Evolutionary conservation across 1,139 yeast genomes (phyloP), one percentile per base, ranked within the genome.

Genomic region (Suhomyces guaymorum): DNA sequence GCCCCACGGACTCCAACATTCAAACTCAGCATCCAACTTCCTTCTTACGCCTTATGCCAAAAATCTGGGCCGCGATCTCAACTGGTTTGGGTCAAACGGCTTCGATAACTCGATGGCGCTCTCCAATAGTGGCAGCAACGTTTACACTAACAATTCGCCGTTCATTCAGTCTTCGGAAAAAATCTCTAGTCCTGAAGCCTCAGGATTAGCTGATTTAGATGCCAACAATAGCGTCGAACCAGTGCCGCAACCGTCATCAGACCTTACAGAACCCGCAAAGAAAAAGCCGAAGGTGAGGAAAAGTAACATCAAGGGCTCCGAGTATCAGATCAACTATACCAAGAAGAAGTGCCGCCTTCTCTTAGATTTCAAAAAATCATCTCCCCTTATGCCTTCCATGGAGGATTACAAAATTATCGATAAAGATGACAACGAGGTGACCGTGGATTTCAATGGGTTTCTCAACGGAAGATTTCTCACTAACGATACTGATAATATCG

Each of bases 391-490:
- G 5, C 41, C 48, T 21, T 24, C 24, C 20, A 42, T 38, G 8
- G 43, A 43, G 18, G 59, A 61, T 30, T 63, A 52, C 40, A 57
- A 53, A 30, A 52, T 66, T 7, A 50, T 63, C 4, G 73, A 66
- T 37, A 57, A 56, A 28, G 53, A 57, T 26, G 59, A 60, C 35
- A 45, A 43, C 28, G 45, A 36, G 20, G 42, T 47, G 9, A 28
- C 36, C 4, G 45, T 66, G 10, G 57, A 54, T 5, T 57, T 70
- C 24, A 56, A 54, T 27, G 73, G 73, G 10, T 70, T 69, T 41
- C 52, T 70, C 21, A 66, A 63, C 39, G 76, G 75, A 2, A 52
- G 71, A 30, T 66, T 70, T 39, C 49, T 67, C 27, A 69, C 75
- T 4, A 70, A 70, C 44, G 72, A 69, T 38, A 52, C 54, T 15